Percentiles rank a stretch among this genome's conserved stretches.
These are phyloP conservation scores for Cupressus sempervirens DNA, from an alignment of 75 land plant genomes.

Conservation along the genomic window DNA sequence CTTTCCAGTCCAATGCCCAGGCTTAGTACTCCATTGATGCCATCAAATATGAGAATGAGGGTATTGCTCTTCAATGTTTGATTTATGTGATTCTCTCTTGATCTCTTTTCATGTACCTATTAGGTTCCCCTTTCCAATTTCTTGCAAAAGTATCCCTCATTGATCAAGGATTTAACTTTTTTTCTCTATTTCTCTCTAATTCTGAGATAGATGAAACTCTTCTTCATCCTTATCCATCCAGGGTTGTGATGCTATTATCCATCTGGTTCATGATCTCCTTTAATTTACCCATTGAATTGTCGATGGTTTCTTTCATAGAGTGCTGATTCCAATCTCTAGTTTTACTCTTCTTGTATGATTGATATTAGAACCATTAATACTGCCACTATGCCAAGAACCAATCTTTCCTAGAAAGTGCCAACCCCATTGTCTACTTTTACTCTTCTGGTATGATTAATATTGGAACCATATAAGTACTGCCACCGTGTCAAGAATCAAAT, in stretches of 20 bases:
- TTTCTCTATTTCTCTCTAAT: background rate
- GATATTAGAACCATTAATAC: background rate
- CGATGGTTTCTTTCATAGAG: background rate
- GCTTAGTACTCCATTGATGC: background rate
- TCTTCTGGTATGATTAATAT: background rate
- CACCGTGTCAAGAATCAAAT: background rate
- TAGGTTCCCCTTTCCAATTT: background rate
- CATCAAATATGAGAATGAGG: background rate
- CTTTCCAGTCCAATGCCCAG: background rate
- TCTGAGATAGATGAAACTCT: background rate
- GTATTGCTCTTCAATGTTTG: background rate
- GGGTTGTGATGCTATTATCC: background rate
- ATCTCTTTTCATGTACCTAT: background rate
- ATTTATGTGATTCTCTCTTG: slow-evolving; percentile 6
- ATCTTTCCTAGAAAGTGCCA: background rate
- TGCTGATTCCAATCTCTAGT: background rate
- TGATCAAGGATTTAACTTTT: background rate
- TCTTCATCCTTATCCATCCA: background rate
- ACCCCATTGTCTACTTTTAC: background rate
- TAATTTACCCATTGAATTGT: background rate
- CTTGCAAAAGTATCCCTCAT: background rate
- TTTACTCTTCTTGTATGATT: background rate
- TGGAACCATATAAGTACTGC: background rate
- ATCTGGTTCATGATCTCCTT: background rate
- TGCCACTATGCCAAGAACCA: no score